Evolutionary conservation across 257 asterid genomes (phyloP).

Genomic region (Solanum dulcamara): DNA sequence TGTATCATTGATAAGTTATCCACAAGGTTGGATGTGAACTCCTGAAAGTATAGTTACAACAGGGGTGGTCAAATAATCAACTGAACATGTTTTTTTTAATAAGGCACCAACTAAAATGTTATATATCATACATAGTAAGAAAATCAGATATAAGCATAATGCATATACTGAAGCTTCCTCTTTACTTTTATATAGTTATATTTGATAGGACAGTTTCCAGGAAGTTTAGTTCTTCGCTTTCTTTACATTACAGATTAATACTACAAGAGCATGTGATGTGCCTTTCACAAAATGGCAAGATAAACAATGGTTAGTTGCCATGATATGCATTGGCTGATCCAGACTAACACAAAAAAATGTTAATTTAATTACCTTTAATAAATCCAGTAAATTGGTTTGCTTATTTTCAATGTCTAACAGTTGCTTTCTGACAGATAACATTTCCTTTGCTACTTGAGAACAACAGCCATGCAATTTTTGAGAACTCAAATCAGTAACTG

Average conservation of each 20-base stretch:
- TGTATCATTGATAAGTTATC: constrained; percentile 73
- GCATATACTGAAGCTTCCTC: not conserved
- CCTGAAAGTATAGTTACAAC: constrained; percentile 27
- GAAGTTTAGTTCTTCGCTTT: not conserved
- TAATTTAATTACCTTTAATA: constrained; percentile 53
- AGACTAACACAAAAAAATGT: not conserved
- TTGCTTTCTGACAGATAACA: constrained; percentile 54
- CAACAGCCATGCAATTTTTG: constrained; percentile 37
- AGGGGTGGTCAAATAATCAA: not conserved
- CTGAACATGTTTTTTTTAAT: not conserved
- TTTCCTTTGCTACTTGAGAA: constrained; percentile 59
- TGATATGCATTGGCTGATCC: not conserved
- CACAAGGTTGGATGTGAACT: constrained; percentile 46
- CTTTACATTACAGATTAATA: not conserved
- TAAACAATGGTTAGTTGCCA: not conserved
- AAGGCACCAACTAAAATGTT: not conserved
- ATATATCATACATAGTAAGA: not conserved
- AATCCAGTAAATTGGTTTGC: constrained; percentile 69
- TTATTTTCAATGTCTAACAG: constrained; percentile 74
- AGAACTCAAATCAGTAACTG: constrained; percentile 60
- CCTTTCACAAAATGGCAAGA: not conserved
- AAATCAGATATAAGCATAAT: not conserved
- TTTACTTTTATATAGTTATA: not conserved
- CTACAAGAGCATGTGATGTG: not conserved
- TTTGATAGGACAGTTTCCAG: not conserved